These are phyloP conservation scores for Phytophthora palmivora DNA, from an alignment of 352 stramenopile genomes.

Conservation along the genomic window DNA sequence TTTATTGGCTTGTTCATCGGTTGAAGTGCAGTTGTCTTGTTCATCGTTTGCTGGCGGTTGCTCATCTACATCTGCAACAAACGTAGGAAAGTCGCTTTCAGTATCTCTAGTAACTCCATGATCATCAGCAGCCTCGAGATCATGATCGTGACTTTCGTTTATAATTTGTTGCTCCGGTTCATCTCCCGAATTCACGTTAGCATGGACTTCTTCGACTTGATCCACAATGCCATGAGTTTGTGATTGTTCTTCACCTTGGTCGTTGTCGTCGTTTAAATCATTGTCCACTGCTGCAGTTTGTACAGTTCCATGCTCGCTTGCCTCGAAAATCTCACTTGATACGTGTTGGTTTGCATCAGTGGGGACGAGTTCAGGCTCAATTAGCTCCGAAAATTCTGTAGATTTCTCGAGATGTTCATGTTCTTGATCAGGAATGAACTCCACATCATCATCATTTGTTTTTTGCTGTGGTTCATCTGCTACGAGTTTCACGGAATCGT, in stretches of 20 bases:
- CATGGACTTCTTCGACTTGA: conserved; percentile 1
- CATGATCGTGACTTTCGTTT: conserved; percentile 1
- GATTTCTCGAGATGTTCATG: conserved; percentile 1
- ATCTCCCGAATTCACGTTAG: not conserved
- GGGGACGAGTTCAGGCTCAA: conserved; percentile 5
- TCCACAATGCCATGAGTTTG: not conserved
- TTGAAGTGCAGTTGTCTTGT: not conserved
- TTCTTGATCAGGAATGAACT: conserved; percentile 4
- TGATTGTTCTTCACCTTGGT: conserved; percentile 1
- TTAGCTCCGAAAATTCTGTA: not conserved
- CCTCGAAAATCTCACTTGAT: not conserved
- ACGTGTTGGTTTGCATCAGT: conserved; percentile 4
- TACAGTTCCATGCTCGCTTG: not conserved
- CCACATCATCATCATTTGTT: conserved; percentile 1
- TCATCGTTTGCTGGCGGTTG: conserved; percentile 1
- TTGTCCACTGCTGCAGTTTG: not conserved
- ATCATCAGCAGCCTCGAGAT: conserved; percentile 2
- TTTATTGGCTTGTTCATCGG: conserved; percentile 1
- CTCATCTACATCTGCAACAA: conserved; percentile 17
- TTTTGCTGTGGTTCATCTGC: conserved; percentile 1
- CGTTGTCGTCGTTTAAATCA: not conserved
- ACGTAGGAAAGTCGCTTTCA: conserved; percentile 15
- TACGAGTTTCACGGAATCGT: not conserved
- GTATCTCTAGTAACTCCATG: not conserved
- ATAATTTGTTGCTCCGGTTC: conserved; percentile 3